Conservation (phyloP, 2,329 filamentous ascomycete genomes). For the Paecilomyces dactylethromorphus region DNA sequence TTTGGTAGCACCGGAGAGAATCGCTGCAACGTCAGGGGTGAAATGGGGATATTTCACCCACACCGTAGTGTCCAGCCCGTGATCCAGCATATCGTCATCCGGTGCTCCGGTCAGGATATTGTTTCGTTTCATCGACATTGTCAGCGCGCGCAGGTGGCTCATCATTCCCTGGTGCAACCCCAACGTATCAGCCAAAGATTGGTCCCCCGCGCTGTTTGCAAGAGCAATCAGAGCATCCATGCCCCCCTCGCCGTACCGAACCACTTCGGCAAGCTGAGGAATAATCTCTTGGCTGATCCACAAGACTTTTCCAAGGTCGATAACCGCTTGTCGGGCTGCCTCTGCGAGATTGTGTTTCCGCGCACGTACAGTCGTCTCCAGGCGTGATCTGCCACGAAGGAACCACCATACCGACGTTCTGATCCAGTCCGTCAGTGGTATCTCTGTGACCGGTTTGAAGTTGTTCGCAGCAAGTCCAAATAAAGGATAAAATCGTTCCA, state of each 20-base stretch:
- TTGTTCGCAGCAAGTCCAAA: constrained; percentile 74
- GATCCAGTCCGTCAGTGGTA: constrained; percentile 60
- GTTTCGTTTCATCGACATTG: constrained; percentile 79
- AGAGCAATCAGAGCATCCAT: constrained; percentile 35
- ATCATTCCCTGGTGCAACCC: constrained; percentile 50
- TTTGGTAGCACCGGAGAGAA: constrained; percentile 56
- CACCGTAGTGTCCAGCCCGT: constrained; percentile 71
- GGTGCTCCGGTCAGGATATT: constrained; percentile 63
- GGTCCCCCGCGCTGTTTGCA: constrained; percentile 39
- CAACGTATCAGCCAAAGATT: constrained; percentile 39
- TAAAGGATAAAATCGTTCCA: constrained; percentile 66
- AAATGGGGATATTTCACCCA: constrained; percentile 74
- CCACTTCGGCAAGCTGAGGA: constrained; percentile 32
- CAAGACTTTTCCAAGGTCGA: constrained; percentile 77
- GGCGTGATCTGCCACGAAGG: constrained; percentile 66
- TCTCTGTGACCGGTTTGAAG: constrained; percentile 58
- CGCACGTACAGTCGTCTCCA: constrained; percentile 68
- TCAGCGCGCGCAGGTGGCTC: constrained; percentile 64
- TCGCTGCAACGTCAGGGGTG: constrained; percentile 62
- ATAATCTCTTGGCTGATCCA: constrained; percentile 59
- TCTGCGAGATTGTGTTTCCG: constrained; percentile 28
- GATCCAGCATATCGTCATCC: constrained; percentile 62
- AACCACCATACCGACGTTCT: constrained; percentile 86
- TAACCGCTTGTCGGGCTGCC: constrained; percentile 59
- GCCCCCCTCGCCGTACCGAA: constrained; percentile 31